Conservation (phyloP, 345 rosid species). For the Acer yangbiense region DNA sequence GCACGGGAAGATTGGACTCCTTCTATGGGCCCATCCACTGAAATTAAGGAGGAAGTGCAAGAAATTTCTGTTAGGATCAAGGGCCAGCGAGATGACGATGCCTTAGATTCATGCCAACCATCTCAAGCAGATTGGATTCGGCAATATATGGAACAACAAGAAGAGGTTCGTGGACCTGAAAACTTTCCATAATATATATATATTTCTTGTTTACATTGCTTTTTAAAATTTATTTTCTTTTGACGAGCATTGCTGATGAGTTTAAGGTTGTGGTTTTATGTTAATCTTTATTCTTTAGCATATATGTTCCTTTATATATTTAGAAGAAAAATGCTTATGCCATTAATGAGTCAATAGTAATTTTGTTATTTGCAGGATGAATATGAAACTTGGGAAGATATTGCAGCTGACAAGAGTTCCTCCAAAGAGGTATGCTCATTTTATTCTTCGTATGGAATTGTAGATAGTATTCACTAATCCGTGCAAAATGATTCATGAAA, state of each 20-base stretch:
- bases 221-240: background rate
- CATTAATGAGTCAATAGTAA: background rate
- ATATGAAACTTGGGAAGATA: constrained; percentile 72
- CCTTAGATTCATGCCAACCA: constrained; percentile 50
- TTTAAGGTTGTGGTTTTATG: background rate
- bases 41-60: constrained; percentile 37
- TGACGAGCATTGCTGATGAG: background rate
- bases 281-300: background rate
- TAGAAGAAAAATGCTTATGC: background rate
- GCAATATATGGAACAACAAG: constrained; percentile 79
- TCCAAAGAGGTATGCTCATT: constrained; percentile 47
- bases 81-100: constrained; percentile 45
- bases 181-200: background rate
- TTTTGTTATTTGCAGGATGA: constrained; percentile 52
- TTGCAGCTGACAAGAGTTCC: constrained; percentile 37
- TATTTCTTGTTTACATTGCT: constrained; percentile 3
- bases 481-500: background rate
- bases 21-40: constrained; percentile 34
- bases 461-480: background rate
- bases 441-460: background rate
- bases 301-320: background rate
- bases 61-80: constrained; percentile 54
- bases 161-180: constrained; percentile 54
- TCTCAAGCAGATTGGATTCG: constrained; percentile 95
- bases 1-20: constrained; percentile 60